These are phyloP conservation scores for Pisolithus microcarpus DNA, from an alignment of 768 basidiomycete genomes.

Conservation along the genomic window DNA sequence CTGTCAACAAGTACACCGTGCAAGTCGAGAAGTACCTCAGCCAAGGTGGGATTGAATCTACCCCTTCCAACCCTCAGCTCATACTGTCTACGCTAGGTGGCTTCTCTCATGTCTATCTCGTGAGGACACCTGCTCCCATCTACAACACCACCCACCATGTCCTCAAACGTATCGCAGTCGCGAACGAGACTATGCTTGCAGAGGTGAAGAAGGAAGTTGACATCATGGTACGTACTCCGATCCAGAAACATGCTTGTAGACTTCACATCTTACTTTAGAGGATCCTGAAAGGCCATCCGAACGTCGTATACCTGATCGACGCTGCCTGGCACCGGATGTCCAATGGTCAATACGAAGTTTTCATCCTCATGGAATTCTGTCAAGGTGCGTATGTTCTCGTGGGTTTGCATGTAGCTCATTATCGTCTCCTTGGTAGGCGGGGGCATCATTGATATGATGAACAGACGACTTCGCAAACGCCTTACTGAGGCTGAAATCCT, in stretches of 20 bases:
- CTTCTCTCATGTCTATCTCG: constrained; percentile 97
- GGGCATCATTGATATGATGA: constrained; percentile 99
- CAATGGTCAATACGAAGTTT: constrained; percentile 86
- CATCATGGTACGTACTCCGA: constrained; percentile 72
- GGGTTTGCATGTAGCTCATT: constrained; percentile 4
- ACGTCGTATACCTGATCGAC: constrained; percentile 94
- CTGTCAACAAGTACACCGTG: constrained; percentile 84
- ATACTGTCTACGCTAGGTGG: constrained; percentile 54
- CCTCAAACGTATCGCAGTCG: constrained; percentile 91
- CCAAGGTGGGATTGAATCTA: constrained; percentile 56
- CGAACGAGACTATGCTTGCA: constrained; percentile 80
- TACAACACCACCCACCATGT: constrained; percentile 93
- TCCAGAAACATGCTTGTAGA: constrained; percentile 9
- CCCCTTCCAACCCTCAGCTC: constrained; percentile 7
- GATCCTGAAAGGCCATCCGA: constrained; percentile 85
- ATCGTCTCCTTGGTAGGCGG: constrained; percentile 50
- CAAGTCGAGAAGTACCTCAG: constrained; percentile 92
- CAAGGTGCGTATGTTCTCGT: constrained; percentile 48
- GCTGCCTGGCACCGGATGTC: constrained; percentile 84
- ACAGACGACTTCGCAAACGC: constrained; percentile 87
- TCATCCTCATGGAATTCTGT: constrained; percentile 98
- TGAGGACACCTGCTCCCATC: constrained; percentile 77
- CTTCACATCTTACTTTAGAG: constrained; percentile 48
- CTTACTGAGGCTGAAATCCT: constrained; percentile 94
- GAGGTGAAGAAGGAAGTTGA: constrained; percentile 98